Conservation (phyloP, 2,329 filamentous ascomycete genomes). For the Xylaria polymorpha region DNA sequence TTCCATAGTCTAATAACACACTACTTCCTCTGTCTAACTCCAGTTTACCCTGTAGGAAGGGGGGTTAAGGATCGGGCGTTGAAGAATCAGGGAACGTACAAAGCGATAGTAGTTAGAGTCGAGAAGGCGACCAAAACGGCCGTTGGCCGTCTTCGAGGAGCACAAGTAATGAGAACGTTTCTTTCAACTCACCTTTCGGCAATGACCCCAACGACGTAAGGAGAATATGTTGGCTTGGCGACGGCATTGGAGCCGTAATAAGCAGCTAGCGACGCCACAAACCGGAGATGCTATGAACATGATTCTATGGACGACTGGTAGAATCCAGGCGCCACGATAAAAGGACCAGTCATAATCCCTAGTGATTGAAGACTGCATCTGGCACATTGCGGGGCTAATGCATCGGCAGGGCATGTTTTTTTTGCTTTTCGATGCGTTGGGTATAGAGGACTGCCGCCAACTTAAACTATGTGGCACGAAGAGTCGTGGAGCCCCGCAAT, state of each 20-base stretch:
- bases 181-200: background rate
- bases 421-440: slow-evolving; percentile 6
- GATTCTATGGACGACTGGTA: background rate
- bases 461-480: background rate
- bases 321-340: background rate
- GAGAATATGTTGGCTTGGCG: slow-evolving; percentile 11
- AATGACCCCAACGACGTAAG: background rate
- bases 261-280: slow-evolving; percentile 3
- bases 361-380: background rate
- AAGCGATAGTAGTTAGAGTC: no score
- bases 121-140: background rate
- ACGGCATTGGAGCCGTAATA: background rate
- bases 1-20: no score
- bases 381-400: background rate
- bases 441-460: background rate
- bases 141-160: background rate
- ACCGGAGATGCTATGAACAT: slow-evolving; percentile 13
- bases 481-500: background rate
- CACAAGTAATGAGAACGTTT: background rate
- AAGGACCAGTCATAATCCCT: background rate
- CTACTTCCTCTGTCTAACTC: no score
- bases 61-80: no score
- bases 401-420: background rate
- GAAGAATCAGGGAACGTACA: no score
- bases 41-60: no score